Evolutionary conservation across 2,329 filamentous ascomycete species (phyloP), one percentile per base, ranked within the genome.

Genomic region (Penicillium sp.): DNA sequence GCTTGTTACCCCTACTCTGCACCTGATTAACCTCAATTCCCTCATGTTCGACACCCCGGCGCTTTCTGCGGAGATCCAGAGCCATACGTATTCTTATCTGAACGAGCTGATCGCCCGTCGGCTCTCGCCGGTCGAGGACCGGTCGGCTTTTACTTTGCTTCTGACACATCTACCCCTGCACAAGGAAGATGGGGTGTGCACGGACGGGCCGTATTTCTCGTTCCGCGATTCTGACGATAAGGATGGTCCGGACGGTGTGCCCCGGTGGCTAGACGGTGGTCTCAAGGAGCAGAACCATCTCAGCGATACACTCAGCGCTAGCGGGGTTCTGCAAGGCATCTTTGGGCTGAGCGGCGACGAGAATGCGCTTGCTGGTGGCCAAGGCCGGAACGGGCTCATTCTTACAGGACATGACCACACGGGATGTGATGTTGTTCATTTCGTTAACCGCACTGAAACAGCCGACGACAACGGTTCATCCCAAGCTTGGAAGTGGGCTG

Each of bases 341-440:
- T 92, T 90, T 61, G 91, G 91, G 12, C 85, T 94, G 73, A 89
- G 79, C 65, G 84, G 82, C 6, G 82, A 89, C 59, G 65, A 76
- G 1, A 72, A 76, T 31, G 87, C 83, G 0, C 77, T 84, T 0
- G 85, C 79, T 0, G 69, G 74, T 12, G 91, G 91, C 1, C 75
- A 76, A 49, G 90, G 91, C 1, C 80, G 90, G 16, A 82, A 79
- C 9, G 92, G 93, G 1, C 76, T 97, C 6, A 86, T 99, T 27
- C 75, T 99, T 38, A 97, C 92, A 46, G 94, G 94, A 0, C 94
- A 99, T 70, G 94, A 99, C 68, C 94, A 99, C 71, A 90, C 89
- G 63, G 94, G 94, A 7, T 99, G 94, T 69, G 91, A 97, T 72
- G 88, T 87, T 8, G 88, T 88, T 67, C 94, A 99, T 76, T 93